Evolutionary conservation across 2,329 filamentous ascomycete species (phyloP), one percentile per base, ranked within the genome.

Genomic region (Hymenoscyphus infarciens): DNA sequence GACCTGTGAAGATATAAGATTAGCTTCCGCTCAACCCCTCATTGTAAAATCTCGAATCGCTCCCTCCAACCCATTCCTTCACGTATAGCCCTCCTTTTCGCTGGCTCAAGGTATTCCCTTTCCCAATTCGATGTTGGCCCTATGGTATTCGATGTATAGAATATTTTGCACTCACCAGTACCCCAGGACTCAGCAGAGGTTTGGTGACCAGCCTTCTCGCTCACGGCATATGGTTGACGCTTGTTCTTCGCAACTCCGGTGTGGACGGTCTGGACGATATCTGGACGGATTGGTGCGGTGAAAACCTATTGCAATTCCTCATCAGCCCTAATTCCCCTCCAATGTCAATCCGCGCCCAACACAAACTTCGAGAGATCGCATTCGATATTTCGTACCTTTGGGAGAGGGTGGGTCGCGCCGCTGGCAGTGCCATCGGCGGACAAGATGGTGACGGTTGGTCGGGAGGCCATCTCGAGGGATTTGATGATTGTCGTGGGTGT

Each of bases 171-270:
- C 90, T 82, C 80, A 96, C 92, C 94, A 84, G 94, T 98, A 89
- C 94, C 94, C 95, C 95, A 99, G 74, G 96, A 99, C 87, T 99
- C 95, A 79, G 95, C 95, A 82, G 92, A 97, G 79, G 95, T 99
- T 86, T 99, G 95, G 85, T 99, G 95, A 85, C 95, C 95, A 79
- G 95, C 95, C 91, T 99, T 99, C 90, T 98, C 94, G 89, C 92
- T 97, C 86, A 99, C 95, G 77, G 95, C 88, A 82, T 99, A 99
- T 75, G 95, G 93, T 84, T 99, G 95, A 81, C 95, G 90, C 89
- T 96, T 97, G 89, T 99, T 99, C 92, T 99, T 99, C 80, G 94
- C 94, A 86, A 99, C 96, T 77, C 95, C 95, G 77, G 92, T 96
- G 89, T 99, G 95, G 77, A 98, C 87, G 72, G 81, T 81, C 79